Evolutionary conservation across 352 stramenopile genomes (phyloP).

Genomic region (Sclerospora graminicola): DNA sequence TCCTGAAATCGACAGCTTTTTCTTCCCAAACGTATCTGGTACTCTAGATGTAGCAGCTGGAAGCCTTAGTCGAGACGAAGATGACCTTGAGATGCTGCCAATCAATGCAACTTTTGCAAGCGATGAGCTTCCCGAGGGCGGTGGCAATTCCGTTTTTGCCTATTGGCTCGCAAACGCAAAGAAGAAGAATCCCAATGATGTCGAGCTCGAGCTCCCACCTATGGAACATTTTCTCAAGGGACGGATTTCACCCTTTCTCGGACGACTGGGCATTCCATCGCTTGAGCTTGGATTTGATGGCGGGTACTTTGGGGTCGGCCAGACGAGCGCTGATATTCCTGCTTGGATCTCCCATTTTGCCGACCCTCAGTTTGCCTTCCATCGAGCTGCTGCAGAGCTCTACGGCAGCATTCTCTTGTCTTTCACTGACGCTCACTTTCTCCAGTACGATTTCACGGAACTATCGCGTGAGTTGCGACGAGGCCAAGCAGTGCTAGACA

Average conservation of each 20-base stretch:
- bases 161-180: constrained; percentile 54
- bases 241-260: constrained; percentile 64
- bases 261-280: constrained; percentile 58
- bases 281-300: constrained; percentile 66
- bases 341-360: constrained; percentile 74
- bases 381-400: constrained; percentile 62
- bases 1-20: constrained; percentile 38
- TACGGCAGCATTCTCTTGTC: constrained; percentile 71
- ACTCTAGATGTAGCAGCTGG: constrained; percentile 1
- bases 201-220: constrained; percentile 34
- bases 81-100: constrained; percentile 31
- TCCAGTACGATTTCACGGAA: constrained; percentile 81
- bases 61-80: constrained; percentile 22
- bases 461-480: constrained; percentile 57
- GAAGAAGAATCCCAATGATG: constrained; percentile 10
- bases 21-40: constrained; percentile 20
- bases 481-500: constrained; percentile 43
- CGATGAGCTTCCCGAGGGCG: constrained; percentile 46
- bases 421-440: constrained; percentile 71
- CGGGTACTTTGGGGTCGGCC: constrained; percentile 52
- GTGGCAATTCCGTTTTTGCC: constrained; percentile 54
- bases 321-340: constrained; percentile 46
- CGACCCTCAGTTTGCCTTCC: constrained; percentile 62
- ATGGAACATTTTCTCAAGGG: constrained; percentile 33
- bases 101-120: constrained; percentile 58